phyloP scores from a whole-genome alignment of 2,329 filamentous ascomycete genomes.

The Amauroascus niger region DNA sequence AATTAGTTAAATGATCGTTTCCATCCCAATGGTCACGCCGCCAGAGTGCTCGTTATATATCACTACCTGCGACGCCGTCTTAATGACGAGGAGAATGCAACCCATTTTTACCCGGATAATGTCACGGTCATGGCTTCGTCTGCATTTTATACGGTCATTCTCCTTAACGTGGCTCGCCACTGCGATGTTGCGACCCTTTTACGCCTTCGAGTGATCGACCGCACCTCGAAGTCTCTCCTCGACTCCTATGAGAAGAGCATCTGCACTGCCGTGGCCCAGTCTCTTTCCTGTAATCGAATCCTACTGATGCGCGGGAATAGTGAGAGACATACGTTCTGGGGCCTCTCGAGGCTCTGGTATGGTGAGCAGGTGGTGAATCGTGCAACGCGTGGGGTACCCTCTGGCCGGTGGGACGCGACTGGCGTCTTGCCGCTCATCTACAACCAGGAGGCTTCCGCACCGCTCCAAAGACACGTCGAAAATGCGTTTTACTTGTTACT shows the following conservation, averaged over 20 bases:
- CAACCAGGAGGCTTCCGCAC: not conserved
- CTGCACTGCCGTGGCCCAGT: not conserved
- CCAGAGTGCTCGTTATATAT: too few relatives aligned
- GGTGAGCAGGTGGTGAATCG: not conserved
- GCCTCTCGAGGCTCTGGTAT: not conserved
- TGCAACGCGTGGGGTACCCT: not conserved
- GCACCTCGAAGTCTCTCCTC: not conserved
- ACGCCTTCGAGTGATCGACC: not conserved
- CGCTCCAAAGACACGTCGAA: not conserved
- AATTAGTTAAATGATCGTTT: too few relatives aligned
- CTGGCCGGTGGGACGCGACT: not conserved
- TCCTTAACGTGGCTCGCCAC: not conserved
- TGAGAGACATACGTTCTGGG: not conserved
- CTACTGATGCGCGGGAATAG: not conserved
- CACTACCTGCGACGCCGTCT: too few relatives aligned
- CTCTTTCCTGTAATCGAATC: not conserved
- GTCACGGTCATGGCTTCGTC: not conserved
- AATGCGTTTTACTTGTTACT: not conserved
- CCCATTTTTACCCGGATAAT: too few relatives aligned
- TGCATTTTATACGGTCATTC: not conserved
- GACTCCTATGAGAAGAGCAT: not conserved
- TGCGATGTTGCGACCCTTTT: not conserved
- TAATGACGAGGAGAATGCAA: too few relatives aligned
- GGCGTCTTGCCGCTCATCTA: not conserved
- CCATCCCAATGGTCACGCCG: too few relatives aligned